Conservation (phyloP, 78 protist species). For the Thecamonas trahens region DNA sequence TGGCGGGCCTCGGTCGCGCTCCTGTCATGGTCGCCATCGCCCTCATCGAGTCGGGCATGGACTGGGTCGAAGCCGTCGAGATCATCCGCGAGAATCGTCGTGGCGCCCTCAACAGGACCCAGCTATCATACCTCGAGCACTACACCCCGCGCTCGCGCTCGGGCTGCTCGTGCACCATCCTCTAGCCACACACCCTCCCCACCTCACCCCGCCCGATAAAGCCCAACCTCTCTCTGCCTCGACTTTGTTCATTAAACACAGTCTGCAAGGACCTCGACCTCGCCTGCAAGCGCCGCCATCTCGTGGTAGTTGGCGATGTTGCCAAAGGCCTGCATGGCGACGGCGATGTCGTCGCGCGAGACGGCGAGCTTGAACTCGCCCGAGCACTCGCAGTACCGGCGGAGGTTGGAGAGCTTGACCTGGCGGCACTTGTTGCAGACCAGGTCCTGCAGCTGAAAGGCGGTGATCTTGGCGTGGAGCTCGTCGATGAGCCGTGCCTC, state of each 20-base stretch:
- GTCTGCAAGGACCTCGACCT: too few relatives aligned
- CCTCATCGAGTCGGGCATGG: slow-evolving; percentile 40
- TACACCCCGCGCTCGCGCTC: slow-evolving; percentile 33
- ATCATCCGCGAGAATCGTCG: slow-evolving; percentile 32
- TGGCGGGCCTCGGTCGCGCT: slow-evolving; percentile 65
- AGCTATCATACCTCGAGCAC: slow-evolving; percentile 27
- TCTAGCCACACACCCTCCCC: too few relatives aligned
- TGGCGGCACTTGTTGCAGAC: slow-evolving; percentile 38
- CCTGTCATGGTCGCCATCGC: slow-evolving; percentile 69
- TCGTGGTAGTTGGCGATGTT: too few relatives aligned
- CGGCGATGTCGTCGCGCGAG: too few relatives aligned
- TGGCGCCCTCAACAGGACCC: slow-evolving; percentile 54
- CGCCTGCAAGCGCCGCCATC: too few relatives aligned
- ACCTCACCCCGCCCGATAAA: too few relatives aligned
- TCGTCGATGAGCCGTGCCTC: slow-evolving; percentile 43
- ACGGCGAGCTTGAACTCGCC: too few relatives aligned
- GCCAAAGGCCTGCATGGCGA: too few relatives aligned
- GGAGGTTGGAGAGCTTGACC: background rate
- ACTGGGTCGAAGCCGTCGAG: slow-evolving; percentile 36
- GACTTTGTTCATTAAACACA: too few relatives aligned
- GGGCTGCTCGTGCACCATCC: too few relatives aligned
- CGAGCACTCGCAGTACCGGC: background rate
- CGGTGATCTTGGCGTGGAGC: slow-evolving; percentile 18
- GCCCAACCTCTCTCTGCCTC: too few relatives aligned
- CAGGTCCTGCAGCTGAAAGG: slow-evolving; percentile 53